Evolutionary conservation across 768 basidiomycete species (phyloP).

Genomic region (Mycena vulgaris): DNA sequence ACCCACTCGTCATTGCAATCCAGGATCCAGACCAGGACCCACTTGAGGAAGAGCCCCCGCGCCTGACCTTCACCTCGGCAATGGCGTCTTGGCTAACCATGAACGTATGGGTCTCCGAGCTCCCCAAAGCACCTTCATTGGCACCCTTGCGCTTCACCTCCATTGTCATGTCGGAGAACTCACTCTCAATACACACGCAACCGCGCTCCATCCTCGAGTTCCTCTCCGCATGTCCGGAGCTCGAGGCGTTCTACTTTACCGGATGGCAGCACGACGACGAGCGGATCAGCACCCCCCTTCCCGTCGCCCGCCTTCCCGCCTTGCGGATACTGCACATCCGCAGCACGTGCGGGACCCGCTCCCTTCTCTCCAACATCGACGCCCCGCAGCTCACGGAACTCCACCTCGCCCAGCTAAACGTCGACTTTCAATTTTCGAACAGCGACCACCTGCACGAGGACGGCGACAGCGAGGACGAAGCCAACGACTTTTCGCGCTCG

Average conservation of each 20-base stretch:
- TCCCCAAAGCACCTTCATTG: slow-evolving; percentile 64
- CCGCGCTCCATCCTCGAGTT: slow-evolving; percentile 71
- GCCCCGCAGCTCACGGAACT: slow-evolving; percentile 74
- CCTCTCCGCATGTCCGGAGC: slow-evolving; percentile 71
- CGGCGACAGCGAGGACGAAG: slow-evolving; percentile 85
- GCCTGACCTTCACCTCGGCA: slow-evolving; percentile 53
- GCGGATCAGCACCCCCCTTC: slow-evolving; percentile 48
- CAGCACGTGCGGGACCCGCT: slow-evolving; percentile 74
- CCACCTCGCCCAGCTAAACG: slow-evolving; percentile 77
- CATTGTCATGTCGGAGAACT: slow-evolving; percentile 70
- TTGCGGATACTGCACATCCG: slow-evolving; percentile 72
- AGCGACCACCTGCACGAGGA: slow-evolving; percentile 57
- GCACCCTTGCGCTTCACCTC: slow-evolving; percentile 69
- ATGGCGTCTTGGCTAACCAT: slow-evolving; percentile 53
- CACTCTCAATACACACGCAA: slow-evolving; percentile 54
- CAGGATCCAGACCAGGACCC: slow-evolving; percentile 53
- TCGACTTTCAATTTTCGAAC: slow-evolving; percentile 63
- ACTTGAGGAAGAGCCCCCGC: slow-evolving; percentile 47
- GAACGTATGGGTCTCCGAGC: slow-evolving; percentile 63
- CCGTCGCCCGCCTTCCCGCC: slow-evolving; percentile 68
- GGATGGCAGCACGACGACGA: slow-evolving; percentile 68
- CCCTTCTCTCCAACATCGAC: slow-evolving; percentile 75
- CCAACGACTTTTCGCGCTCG: slow-evolving; percentile 81
- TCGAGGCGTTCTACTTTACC: slow-evolving; percentile 71
- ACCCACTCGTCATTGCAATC: slow-evolving; percentile 56